A percentile compares a stretch with the other conserved stretches of the same genome.
These are phyloP conservation scores for Globisporangium alternatum DNA, from an alignment of 352 stramenopile genomes.

Conservation along the genomic window DNA sequence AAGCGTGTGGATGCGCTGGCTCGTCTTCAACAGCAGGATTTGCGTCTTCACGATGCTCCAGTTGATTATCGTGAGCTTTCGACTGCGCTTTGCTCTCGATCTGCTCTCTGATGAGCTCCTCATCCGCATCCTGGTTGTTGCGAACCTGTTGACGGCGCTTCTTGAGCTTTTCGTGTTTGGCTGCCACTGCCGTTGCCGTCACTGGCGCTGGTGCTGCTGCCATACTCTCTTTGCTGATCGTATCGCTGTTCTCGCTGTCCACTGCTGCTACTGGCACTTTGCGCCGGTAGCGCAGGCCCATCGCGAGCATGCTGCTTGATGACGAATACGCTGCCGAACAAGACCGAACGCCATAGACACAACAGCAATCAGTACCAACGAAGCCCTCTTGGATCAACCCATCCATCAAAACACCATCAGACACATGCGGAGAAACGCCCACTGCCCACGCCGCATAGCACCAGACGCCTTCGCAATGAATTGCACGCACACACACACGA, in stretches of 20 bases:
- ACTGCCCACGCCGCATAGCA: not conserved
- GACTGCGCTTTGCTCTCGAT: not conserved
- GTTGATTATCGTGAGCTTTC: conserved; percentile 9
- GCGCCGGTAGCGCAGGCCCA: conserved; percentile 47
- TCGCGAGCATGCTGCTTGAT: conserved; percentile 5
- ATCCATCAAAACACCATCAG: not conserved
- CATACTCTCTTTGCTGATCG: conserved; percentile 6
- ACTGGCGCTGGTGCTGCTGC: conserved; percentile 6
- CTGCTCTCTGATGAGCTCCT: not conserved
- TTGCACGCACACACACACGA: not conserved
- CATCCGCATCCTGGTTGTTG: conserved; percentile 2
- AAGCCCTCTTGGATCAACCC: not conserved
- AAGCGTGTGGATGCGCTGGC: too few relatives aligned
- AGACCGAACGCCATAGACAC: not conserved
- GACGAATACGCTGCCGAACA: conserved; percentile 2
- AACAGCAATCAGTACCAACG: not conserved
- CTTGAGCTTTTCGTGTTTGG: conserved; percentile 7
- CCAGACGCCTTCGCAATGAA: too few relatives aligned
- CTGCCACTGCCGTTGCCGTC: not conserved
- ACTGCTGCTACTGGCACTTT: conserved; percentile 30
- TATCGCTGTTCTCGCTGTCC: conserved; percentile 26
- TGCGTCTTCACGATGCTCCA: conserved; percentile 2
- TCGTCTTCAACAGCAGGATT: not conserved
- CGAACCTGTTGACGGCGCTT: not conserved
- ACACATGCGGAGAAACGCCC: not conserved